These are phyloP conservation scores for Pseudocohnilembus persalinus DNA, from an alignment of 169 alveolate species.

Conservation along the genomic window DNA sequence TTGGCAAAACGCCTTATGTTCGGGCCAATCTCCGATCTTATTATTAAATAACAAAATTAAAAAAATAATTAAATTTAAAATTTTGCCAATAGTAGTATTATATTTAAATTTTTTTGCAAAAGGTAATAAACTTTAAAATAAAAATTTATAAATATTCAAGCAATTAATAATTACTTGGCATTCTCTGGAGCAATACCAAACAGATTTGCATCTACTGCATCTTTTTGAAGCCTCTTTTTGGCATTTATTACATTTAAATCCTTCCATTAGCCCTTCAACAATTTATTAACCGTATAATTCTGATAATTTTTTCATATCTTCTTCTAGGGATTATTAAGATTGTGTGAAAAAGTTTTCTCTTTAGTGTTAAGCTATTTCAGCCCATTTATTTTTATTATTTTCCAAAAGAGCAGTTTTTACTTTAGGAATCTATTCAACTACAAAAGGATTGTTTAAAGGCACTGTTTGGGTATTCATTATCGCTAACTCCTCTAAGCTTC, in stretches of 20 bases:
- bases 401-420: conserved; percentile 51
- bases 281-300: conserved; percentile 70
- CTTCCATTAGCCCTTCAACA: conserved; percentile 81
- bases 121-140: not conserved
- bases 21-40: not conserved
- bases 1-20: not conserved
- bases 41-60: too few relatives aligned
- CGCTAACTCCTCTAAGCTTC: conserved; percentile 83
- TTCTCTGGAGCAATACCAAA: conserved; percentile 86
- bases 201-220: conserved; percentile 80
- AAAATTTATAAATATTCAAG: too few relatives aligned
- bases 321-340: conserved; percentile 42
- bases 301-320: conserved; percentile 54
- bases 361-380: conserved; percentile 67
- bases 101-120: too few relatives aligned
- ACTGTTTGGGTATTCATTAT: conserved; percentile 60
- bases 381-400: conserved; percentile 61
- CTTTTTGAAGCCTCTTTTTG: conserved; percentile 78
- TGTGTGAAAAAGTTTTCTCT: conserved; percentile 45
- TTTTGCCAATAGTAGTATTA: too few relatives aligned
- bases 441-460: conserved; percentile 62
- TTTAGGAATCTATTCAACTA: conserved; percentile 81
- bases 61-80: too few relatives aligned
- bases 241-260: conserved; percentile 80
- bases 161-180: conserved; percentile 56